Conservation (phyloP, 1,139 yeast genomes). For the Hanseniaspora sp. region DNA sequence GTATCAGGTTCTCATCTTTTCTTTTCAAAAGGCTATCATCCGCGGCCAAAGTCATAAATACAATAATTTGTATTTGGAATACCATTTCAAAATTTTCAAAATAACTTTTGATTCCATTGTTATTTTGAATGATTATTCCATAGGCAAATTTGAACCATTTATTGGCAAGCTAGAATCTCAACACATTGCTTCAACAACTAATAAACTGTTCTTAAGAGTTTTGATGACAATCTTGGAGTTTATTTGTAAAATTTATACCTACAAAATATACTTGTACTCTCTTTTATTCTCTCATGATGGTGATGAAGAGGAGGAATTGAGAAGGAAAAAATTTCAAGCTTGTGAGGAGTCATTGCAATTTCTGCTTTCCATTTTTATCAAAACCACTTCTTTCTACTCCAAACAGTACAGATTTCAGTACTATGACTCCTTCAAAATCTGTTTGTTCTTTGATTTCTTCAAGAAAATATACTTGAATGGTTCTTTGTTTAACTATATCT, state of each 20-base stretch:
- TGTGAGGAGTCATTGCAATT: neutral
- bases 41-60: neutral
- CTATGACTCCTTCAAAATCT: constrained; percentile 27
- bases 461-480: constrained; percentile 23
- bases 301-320: neutral
- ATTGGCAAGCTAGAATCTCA: neutral
- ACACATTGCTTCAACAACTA: neutral
- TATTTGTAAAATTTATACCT: neutral
- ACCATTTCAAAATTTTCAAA: neutral
- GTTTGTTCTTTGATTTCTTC: constrained; percentile 26
- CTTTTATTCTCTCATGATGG: neutral
- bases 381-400: constrained; percentile 17
- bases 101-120: neutral
- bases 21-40: neutral
- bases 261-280: neutral
- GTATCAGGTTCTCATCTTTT: neutral
- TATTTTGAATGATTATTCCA: neutral
- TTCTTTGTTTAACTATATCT: constrained; percentile 22
- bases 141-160: neutral
- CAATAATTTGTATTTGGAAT: neutral
- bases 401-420: constrained; percentile 25
- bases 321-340: too few species aligned
- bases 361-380: neutral
- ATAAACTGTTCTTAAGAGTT: neutral
- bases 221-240: neutral